Conservation (phyloP, 257 asterid genomes). For the Cinchona pubescens region DNA sequence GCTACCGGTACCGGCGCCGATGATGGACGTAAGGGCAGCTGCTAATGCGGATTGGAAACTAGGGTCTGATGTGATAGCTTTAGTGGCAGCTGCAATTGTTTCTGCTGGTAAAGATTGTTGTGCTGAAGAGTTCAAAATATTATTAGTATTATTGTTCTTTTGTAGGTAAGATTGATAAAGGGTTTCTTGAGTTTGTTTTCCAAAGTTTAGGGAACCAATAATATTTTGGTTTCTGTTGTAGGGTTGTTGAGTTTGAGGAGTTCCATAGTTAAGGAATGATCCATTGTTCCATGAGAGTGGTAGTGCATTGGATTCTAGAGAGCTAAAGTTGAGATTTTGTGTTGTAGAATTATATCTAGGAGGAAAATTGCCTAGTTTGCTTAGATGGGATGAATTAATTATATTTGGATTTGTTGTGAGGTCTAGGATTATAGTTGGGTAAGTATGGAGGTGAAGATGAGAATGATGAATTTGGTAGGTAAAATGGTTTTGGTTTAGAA, state of each 20-base stretch:
- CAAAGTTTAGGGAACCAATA: conserved; percentile 46
- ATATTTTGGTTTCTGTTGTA: conserved; percentile 37
- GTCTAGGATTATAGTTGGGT: conserved; percentile 81
- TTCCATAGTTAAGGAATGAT: conserved; percentile 37
- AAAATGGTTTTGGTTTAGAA: conserved; percentile 64
- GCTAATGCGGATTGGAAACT: conserved; percentile 84
- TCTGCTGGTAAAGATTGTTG: conserved; percentile 54
- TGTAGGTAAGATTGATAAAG: conserved; percentile 53
- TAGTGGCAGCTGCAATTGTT: conserved; percentile 83
- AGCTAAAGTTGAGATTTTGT: conserved; percentile 65
- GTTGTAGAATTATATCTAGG: conserved; percentile 58
- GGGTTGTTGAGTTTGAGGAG: conserved; percentile 34
- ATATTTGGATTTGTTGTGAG: conserved; percentile 59
- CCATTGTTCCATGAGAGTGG: conserved; percentile 69
- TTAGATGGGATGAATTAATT: conserved; percentile 36
- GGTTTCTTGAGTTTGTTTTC: conserved; percentile 53
- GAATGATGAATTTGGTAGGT: conserved; percentile 67
- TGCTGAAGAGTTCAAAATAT: conserved; percentile 23
- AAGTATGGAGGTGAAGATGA: conserved; percentile 47
- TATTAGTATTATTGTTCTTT: conserved; percentile 30
- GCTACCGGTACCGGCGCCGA: conserved; percentile 30
- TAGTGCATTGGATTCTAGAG: conserved; percentile 58
- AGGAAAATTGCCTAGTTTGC: conserved; percentile 29
- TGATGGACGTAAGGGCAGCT: conserved; percentile 79
- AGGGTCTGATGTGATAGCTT: conserved; percentile 83